Conservation (phyloP, 1,139 yeast genomes). For the Scheffersomyces parashehatae region DNA sequence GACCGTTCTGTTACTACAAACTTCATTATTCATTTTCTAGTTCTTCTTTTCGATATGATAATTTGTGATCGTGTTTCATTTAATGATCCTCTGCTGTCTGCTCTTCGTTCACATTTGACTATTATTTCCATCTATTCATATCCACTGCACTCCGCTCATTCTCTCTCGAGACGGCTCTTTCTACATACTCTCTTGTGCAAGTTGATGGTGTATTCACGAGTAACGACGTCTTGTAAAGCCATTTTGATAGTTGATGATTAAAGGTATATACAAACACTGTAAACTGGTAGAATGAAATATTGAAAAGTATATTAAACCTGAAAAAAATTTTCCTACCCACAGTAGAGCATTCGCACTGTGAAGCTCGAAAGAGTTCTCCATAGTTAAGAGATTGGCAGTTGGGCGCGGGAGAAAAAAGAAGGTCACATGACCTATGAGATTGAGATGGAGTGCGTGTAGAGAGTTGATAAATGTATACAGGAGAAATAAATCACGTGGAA, state of each 20-base stretch:
- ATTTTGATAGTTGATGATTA: conserved; percentile 46
- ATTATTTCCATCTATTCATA: neutral
- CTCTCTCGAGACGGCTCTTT: neutral
- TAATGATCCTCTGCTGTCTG: too few relatives aligned
- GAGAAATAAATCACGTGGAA: neutral
- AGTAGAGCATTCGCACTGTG: conserved; percentile 1
- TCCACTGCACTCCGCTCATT: neutral
- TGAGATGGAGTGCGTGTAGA: too few relatives aligned
- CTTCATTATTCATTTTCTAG: neutral
- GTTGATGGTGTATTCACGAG: conserved; percentile 99
- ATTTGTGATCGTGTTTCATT: too few relatives aligned
- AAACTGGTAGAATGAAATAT: neutral
- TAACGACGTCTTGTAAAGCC: conserved; percentile 99
- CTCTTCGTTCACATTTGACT: neutral
- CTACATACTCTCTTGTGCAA: conserved; percentile 96
- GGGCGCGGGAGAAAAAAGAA: too few relatives aligned
- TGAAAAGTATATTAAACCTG: neutral
- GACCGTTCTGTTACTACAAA: neutral
- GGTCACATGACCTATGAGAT: too few relatives aligned
- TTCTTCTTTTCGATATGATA: too few relatives aligned
- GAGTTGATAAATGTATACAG: neutral
- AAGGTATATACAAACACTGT: neutral
- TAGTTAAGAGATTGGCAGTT: neutral
- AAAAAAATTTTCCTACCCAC: conserved; percentile 3
- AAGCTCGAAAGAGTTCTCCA: neutral